Evolutionary conservation across 2,329 filamentous ascomycete genomes (phyloP).

Genomic region (Metarhizium anisopliae): DNA sequence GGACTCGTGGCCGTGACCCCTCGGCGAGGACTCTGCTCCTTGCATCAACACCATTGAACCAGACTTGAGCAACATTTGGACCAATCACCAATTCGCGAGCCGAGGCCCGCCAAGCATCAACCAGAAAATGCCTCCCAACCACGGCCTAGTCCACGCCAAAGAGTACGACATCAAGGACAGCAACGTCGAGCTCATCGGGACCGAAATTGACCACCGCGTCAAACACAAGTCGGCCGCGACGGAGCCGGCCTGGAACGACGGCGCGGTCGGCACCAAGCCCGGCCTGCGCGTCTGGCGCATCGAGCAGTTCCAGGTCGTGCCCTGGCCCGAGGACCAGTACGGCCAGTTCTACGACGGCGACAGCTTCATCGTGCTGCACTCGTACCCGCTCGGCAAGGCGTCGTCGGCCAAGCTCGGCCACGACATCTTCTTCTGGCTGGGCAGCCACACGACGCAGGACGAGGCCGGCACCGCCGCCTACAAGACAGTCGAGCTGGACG

Average conservation of each 20-base stretch:
- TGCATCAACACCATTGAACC: background rate
- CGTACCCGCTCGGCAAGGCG: constrained; percentile 40
- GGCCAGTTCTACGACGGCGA: constrained; percentile 60
- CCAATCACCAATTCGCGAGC: background rate
- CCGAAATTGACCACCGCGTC: constrained; percentile 56
- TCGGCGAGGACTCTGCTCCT: background rate
- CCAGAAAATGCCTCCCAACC: constrained; percentile 47
- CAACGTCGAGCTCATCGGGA: constrained; percentile 58
- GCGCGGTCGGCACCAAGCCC: constrained; percentile 38
- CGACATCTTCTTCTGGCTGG: constrained; percentile 65
- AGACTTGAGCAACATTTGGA: background rate
- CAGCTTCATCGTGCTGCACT: constrained; percentile 57
- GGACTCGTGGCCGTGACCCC: background rate
- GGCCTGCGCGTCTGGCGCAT: constrained; percentile 59
- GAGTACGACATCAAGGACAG: constrained; percentile 60
- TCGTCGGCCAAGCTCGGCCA: constrained; percentile 39
- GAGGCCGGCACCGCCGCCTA: constrained; percentile 62
- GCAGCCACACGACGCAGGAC: constrained; percentile 55
- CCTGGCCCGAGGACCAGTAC: constrained; percentile 47
- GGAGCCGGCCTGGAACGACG: constrained; percentile 60
- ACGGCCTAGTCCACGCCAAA: constrained; percentile 52
- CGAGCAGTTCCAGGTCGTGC: constrained; percentile 55
- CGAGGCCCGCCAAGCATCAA: background rate
- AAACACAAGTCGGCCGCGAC: constrained; percentile 57
- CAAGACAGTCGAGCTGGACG: constrained; percentile 63